Conservation (phyloP, 2,329 filamentous ascomycete genomes). For the Penicillium sp. region DNA sequence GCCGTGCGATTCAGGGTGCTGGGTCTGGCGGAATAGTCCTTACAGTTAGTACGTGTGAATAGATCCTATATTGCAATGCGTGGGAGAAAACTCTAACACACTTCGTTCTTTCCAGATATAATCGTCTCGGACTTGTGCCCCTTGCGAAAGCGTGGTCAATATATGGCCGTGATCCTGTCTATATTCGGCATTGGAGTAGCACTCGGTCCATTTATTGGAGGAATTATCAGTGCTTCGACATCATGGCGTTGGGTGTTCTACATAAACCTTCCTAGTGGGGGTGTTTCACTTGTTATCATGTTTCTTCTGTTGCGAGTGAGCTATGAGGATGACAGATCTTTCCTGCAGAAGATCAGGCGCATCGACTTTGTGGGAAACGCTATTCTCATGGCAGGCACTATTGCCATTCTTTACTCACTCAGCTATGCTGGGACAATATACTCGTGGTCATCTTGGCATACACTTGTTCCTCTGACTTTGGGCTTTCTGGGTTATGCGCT, state of each 20-base stretch:
- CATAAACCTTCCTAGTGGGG: conserved; percentile 25
- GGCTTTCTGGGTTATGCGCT: conserved; percentile 20
- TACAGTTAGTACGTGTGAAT: neutral
- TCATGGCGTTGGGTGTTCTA: conserved; percentile 32
- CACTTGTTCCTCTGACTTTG: conserved; percentile 25
- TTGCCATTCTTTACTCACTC: conserved; percentile 27
- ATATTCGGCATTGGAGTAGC: conserved; percentile 37
- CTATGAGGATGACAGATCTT: neutral
- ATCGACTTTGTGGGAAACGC: conserved; percentile 28
- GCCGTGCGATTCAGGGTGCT: conserved; percentile 1
- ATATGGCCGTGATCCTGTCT: conserved; percentile 21
- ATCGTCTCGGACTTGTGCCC: conserved; percentile 46
- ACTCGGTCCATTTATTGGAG: conserved; percentile 44
- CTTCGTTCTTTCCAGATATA: conserved; percentile 27
- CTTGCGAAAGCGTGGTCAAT: conserved; percentile 30
- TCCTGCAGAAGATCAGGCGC: conserved; percentile 12
- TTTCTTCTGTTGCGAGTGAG: conserved; percentile 22
- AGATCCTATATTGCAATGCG: neutral
- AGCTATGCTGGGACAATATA: conserved; percentile 27
- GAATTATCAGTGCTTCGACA: conserved; percentile 20
- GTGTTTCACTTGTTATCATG: conserved; percentile 21
- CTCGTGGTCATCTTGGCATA: conserved; percentile 26
- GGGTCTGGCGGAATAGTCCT: conserved; percentile 1
- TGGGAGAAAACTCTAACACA: neutral
- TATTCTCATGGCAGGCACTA: conserved; percentile 24